A percentile compares a stretch with the other conserved stretches of the same genome.
These are phyloP conservation scores for Thecaphora frezii DNA, from an alignment of 1,284 basidiomycete genomes.

Conservation along the genomic window DNA sequence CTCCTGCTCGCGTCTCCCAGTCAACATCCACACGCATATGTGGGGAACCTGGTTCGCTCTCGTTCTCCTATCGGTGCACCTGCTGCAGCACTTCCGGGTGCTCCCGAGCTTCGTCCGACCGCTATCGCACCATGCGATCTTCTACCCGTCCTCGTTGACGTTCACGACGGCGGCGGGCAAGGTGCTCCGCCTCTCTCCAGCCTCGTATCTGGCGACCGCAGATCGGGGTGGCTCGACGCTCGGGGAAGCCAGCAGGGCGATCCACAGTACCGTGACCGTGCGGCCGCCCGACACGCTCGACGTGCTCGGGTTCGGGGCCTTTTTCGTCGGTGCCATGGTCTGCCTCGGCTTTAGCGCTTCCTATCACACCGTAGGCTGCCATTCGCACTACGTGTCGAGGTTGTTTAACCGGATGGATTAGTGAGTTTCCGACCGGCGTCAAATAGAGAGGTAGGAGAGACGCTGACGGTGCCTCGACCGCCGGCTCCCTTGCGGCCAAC, in stretches of 20 bases:
- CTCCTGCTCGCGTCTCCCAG: slow-evolving; percentile 60
- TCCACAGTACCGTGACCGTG: slow-evolving; percentile 12
- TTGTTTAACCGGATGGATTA: slow-evolving; percentile 50
- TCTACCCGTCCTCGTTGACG: slow-evolving; percentile 34
- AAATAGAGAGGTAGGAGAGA: too few relatives aligned
- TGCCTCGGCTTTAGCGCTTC: slow-evolving; percentile 76
- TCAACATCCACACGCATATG: slow-evolving; percentile 87
- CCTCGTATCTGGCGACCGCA: slow-evolving; percentile 19
- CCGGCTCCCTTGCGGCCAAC: too few relatives aligned
- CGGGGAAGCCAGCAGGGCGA: neutral
- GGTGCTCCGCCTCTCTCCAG: slow-evolving; percentile 31
- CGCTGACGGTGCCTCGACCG: too few relatives aligned
- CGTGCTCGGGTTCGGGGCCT: slow-evolving; percentile 68
- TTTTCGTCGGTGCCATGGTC: slow-evolving; percentile 72
- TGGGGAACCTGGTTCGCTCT: slow-evolving; percentile 73
- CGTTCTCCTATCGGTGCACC: slow-evolving; percentile 61
- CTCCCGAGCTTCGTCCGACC: slow-evolving; percentile 34
- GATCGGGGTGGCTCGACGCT: neutral
- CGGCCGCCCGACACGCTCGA: slow-evolving; percentile 67
- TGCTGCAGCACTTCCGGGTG: slow-evolving; percentile 27
- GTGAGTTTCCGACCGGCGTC: neutral
- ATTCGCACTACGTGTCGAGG: slow-evolving; percentile 67
- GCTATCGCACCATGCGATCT: slow-evolving; percentile 42
- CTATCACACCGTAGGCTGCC: slow-evolving; percentile 76
- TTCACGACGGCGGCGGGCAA: slow-evolving; percentile 33